Percentiles rank a stretch among this genome's conserved stretches.
Conservation (phyloP, 139 green algal species). For the Closterium sp. region DNA sequence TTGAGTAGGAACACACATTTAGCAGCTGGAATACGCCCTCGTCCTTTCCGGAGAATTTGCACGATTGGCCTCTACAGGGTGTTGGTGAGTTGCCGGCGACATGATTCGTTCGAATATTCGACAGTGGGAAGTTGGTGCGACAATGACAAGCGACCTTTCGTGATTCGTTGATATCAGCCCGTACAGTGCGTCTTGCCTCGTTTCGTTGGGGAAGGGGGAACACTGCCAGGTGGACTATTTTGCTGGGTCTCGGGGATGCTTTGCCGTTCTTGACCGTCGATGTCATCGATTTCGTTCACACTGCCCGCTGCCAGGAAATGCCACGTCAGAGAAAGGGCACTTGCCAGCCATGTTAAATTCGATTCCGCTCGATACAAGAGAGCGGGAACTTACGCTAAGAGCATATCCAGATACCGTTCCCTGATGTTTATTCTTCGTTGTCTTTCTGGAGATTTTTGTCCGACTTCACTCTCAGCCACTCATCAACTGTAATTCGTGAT, state of each 20-base stretch:
- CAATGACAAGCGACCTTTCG: not conserved
- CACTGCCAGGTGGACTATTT: not conserved
- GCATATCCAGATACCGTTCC: not conserved
- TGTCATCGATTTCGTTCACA: not conserved
- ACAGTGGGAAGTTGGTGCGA: not conserved
- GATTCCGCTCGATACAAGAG: not conserved
- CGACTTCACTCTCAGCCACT: not conserved
- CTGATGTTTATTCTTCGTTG: not conserved
- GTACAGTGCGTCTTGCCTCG: not conserved
- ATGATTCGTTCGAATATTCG: not conserved
- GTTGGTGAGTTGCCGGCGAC: not conserved
- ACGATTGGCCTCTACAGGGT: not conserved
- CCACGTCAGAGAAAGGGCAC: not conserved
- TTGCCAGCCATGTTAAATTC: not conserved
- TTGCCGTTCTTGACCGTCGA: not conserved
- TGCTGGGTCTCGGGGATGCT: not conserved
- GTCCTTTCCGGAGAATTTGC: too few species aligned
- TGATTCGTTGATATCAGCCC: not conserved
- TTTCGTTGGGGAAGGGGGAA: not conserved
- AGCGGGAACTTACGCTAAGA: not conserved
- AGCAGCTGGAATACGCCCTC: too few species aligned
- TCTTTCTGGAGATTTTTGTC: not conserved
- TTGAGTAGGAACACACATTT: too few species aligned
- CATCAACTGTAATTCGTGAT: not conserved
- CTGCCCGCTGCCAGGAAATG: not conserved